Base-by-base conservation (phyloP, 2,329 filamentous ascomycete genomes). In the Orbilia javanica region DNA sequence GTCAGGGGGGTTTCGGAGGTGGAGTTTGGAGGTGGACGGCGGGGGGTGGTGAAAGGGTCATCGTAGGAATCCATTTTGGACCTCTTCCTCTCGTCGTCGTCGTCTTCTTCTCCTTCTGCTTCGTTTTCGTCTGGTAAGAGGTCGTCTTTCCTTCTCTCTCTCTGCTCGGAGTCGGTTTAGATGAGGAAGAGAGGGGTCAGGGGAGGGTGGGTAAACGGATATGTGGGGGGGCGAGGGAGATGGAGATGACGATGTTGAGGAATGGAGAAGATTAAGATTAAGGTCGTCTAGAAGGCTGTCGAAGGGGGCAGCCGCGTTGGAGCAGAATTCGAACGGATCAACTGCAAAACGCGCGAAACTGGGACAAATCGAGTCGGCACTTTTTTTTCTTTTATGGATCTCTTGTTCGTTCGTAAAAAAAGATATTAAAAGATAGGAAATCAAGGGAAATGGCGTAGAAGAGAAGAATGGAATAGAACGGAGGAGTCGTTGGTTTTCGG, bases 1-100 rank as follows among this genome's bases (percentile, higher is more conserved):
- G 95, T 97, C 29, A 77, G 42, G 29, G 73, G 73, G 92, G 79
- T 55, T 44, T 73, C 36, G 75, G 74, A 10, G 79, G 31, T 6
- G 53, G 62, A 20, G 20, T 13, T 15, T 7, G 73, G 36, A 69
- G 70, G 36, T 4, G 74, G 74, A 52, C 27, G 79, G 57, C 50
- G 72, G 42, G 80, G 79, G 36, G 80, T 81, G 39, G 72, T 80
- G 67, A 82, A 82, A 10, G 81, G 81, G 65, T 82, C 80, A 36
- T 82, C 81, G 55, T 48, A 64, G 29, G 25, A 64, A 46, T 55
- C 64, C 68, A 79, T 73, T 42, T 73, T 53, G 25, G 6, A 5
- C 15, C 50, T 20, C n/a, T 15, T 52, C 20, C 11, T 52, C 22
- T 53, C 1, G 13, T n/a, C 6, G 13, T n/a, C 25, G 29, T 48